Percentiles rank a stretch among this genome's conserved stretches.
Conservation (phyloP, 306 rosid genomes). For the Rosa rugosa region DNA sequence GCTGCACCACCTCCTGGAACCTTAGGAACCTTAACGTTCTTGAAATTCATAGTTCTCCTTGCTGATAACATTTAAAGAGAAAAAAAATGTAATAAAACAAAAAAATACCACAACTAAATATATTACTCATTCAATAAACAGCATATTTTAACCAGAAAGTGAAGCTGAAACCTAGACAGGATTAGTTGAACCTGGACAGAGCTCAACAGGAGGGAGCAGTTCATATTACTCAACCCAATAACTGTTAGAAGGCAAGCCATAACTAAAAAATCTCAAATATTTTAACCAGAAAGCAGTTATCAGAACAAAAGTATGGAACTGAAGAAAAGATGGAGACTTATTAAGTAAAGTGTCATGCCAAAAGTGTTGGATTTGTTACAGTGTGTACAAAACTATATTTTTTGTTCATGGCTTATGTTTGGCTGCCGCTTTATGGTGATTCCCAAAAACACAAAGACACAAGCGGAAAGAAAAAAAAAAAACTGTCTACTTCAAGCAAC, state of each 20-base stretch:
- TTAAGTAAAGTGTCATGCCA: background rate
- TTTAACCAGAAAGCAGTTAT: background rate
- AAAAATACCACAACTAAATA: background rate
- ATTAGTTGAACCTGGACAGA: background rate
- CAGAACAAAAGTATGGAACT: background rate
- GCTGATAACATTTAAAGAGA: background rate
- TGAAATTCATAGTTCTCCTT: conserved; percentile 42
- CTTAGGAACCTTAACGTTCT: conserved; percentile 51
- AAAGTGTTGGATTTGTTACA: background rate
- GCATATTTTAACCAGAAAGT: background rate
- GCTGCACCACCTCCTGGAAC: conserved; percentile 70
- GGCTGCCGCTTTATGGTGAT: background rate
- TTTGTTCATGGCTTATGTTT: background rate
- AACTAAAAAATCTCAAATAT: background rate
- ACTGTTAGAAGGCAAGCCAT: background rate
- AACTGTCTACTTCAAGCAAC: background rate
- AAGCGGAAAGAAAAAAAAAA: no score
- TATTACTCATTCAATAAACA: background rate
- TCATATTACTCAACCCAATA: background rate
- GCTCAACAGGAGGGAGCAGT: background rate
- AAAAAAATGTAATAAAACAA: background rate
- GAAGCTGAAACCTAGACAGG: background rate
- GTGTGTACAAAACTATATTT: background rate
- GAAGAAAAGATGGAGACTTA: background rate
- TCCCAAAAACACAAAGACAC: background rate